phyloP scores from a whole-genome alignment of 129 eudicot species.

The Sambucus nigra region DNA sequence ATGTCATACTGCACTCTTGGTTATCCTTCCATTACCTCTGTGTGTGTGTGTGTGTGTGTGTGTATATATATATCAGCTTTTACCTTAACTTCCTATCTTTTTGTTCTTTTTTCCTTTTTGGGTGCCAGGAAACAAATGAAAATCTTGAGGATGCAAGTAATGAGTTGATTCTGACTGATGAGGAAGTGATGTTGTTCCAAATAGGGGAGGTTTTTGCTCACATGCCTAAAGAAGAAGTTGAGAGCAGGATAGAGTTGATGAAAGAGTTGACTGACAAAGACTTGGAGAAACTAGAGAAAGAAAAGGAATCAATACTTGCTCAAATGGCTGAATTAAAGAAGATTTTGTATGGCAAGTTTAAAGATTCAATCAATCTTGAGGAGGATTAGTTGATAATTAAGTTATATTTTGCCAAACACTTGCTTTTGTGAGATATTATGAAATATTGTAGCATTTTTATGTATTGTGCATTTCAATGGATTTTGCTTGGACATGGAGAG shows the following conservation, averaged over 20 bases:
- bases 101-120: too few species aligned
- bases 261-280: slow-evolving; percentile 48
- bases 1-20: too few species aligned
- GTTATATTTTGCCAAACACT: not conserved
- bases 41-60: too few species aligned
- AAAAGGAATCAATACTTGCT: slow-evolving; percentile 53
- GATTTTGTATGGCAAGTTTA: slow-evolving; percentile 82
- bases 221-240: slow-evolving; percentile 84
- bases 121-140: slow-evolving; percentile 60
- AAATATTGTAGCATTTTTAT: too few species aligned
- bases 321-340: slow-evolving; percentile 92
- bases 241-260: slow-evolving; percentile 71
- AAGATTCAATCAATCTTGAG: slow-evolving; percentile 91
- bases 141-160: slow-evolving; percentile 94
- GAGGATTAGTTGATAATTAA: slow-evolving; percentile 39
- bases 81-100: too few species aligned
- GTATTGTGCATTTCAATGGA: too few species aligned
- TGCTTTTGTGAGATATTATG: not conserved
- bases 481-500: too few species aligned
- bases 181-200: slow-evolving; percentile 86
- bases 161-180: slow-evolving; percentile 83
- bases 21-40: too few species aligned
- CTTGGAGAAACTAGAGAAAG: slow-evolving; percentile 68
- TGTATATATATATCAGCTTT: too few species aligned
- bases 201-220: slow-evolving; percentile 97